Conservation (phyloP, 768 basidiomycete genomes). For the Nidularia pulvinata region DNA sequence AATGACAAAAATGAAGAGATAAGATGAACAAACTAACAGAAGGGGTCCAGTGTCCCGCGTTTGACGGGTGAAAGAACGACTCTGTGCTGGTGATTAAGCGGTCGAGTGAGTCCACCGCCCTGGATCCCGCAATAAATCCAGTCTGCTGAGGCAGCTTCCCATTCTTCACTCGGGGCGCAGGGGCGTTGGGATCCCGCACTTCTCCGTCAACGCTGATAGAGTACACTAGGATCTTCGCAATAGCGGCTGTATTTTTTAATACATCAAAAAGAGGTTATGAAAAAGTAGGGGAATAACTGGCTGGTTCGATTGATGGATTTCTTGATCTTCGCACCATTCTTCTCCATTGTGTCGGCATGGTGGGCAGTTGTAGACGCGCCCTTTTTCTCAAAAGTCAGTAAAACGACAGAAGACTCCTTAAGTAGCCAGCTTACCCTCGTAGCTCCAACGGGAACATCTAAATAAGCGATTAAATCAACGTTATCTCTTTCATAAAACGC, state of each 20-base stretch:
- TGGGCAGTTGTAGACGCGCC: slow-evolving; percentile 62
- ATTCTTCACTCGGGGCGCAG: slow-evolving; percentile 16
- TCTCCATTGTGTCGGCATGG: slow-evolving; percentile 69
- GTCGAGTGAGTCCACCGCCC: slow-evolving; percentile 85
- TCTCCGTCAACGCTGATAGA: slow-evolving; percentile 87
- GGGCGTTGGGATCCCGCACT: slow-evolving; percentile 39
- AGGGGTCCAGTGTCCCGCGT: slow-evolving; percentile 83
- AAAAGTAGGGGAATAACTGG: slow-evolving; percentile 21
- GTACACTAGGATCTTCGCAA: slow-evolving; percentile 87
- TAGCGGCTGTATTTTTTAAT: slow-evolving; percentile 31
- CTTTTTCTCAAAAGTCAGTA: slow-evolving; percentile 25
- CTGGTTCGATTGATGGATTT: slow-evolving; percentile 66
- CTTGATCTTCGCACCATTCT: slow-evolving; percentile 64
- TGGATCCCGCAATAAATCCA: slow-evolving; percentile 80
- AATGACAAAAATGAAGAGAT: not conserved
- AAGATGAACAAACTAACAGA: slow-evolving; percentile 33
- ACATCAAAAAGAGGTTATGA: not conserved
- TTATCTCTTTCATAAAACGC: too few relatives aligned
- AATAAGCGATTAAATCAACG: too few relatives aligned
- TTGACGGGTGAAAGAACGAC: slow-evolving; percentile 94
- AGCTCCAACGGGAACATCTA: slow-evolving; percentile 74
- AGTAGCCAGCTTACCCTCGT: slow-evolving; percentile 44
- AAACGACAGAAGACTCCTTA: not conserved
- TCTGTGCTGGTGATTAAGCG: slow-evolving; percentile 91
- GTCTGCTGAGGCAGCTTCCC: slow-evolving; percentile 29